Percentiles rank a stretch among this genome's conserved stretches.
These are phyloP conservation scores for Flagelloscypha sp. DNA, from an alignment of 768 basidiomycete species.

Conservation along the genomic window DNA sequence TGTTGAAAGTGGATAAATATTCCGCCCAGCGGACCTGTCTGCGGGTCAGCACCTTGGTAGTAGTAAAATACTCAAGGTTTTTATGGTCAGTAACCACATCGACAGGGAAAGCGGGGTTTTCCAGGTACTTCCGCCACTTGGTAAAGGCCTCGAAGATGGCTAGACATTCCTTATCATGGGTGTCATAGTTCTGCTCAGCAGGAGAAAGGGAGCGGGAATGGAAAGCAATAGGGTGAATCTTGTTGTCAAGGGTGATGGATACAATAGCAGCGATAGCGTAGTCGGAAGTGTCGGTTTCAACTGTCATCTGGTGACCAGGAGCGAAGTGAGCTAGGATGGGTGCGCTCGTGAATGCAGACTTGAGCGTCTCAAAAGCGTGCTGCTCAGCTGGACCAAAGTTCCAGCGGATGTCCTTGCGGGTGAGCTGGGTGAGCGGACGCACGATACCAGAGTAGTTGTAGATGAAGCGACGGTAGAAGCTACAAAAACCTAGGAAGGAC, in stretches of 20 bases:
- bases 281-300: constrained; percentile 17
- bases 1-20: constrained; percentile 31
- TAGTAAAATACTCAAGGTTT: constrained; percentile 38
- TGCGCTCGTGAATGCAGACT: constrained; percentile 14
- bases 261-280: constrained; percentile 13
- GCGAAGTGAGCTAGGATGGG: constrained; percentile 24
- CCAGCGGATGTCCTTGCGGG: constrained; percentile 14
- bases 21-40: constrained; percentile 41
- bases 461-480: constrained; percentile 25
- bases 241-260: constrained; percentile 9
- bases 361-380: constrained; percentile 18
- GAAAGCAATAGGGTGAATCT: constrained; percentile 24
- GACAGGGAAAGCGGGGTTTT: constrained; percentile 17
- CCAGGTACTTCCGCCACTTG: constrained; percentile 14
- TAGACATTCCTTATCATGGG: constrained; percentile 28
- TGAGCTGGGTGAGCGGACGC: constrained; percentile 16
- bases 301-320: constrained; percentile 12
- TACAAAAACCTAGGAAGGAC: constrained; percentile 22
- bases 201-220: constrained; percentile 15
- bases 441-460: constrained; percentile 17
- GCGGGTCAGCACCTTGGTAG: constrained; percentile 29
- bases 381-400: constrained; percentile 7
- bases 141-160: constrained; percentile 22
- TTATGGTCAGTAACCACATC: constrained; percentile 24
- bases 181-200: constrained; percentile 30